These are phyloP conservation scores for Chaetomiaceae sp. DNA, from an alignment of 2,329 filamentous ascomycete genomes.

Conservation along the genomic window DNA sequence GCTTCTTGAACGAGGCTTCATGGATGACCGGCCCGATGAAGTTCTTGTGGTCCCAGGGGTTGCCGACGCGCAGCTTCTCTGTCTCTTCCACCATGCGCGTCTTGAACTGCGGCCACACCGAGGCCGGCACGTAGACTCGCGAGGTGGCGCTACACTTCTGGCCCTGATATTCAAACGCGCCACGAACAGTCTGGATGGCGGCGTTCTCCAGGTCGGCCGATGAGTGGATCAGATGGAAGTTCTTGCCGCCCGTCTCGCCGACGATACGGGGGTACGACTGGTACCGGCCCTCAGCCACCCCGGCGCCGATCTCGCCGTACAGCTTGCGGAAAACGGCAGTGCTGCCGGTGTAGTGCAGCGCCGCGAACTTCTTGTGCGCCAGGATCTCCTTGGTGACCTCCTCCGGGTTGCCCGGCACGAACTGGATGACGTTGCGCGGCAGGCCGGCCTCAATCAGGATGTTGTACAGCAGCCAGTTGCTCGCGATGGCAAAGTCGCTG, in stretches of 20 bases:
- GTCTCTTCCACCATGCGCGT: slow-evolving; percentile 35
- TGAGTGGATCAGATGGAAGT: slow-evolving; percentile 46
- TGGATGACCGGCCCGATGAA: slow-evolving; percentile 49
- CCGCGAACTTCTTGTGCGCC: slow-evolving; percentile 73
- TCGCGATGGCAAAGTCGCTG: slow-evolving; percentile 82
- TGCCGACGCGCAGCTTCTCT: slow-evolving; percentile 30
- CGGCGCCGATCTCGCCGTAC: slow-evolving; percentile 78
- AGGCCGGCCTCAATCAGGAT: slow-evolving; percentile 89
- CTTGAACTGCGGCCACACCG: slow-evolving; percentile 38
- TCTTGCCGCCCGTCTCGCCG: slow-evolving; percentile 50
- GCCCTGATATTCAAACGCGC: slow-evolving; percentile 47
- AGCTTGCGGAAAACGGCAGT: slow-evolving; percentile 86
- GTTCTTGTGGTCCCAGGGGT: slow-evolving; percentile 31
- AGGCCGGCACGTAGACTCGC: slow-evolving; percentile 51
- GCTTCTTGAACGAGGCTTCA: slow-evolving; percentile 41
- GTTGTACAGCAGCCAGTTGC: slow-evolving; percentile 84
- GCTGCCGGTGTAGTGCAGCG: slow-evolving; percentile 93
- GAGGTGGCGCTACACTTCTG: slow-evolving; percentile 50
- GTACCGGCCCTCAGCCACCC: slow-evolving; percentile 78
- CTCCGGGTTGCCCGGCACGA: slow-evolving; percentile 82
- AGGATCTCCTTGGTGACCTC: slow-evolving; percentile 76
- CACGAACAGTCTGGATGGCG: slow-evolving; percentile 42
- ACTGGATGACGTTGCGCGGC: slow-evolving; percentile 86
- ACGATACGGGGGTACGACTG: slow-evolving; percentile 60
- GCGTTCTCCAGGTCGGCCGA: slow-evolving; percentile 44